Evolutionary conservation across 1,284 basidiomycete genomes (phyloP), one percentile per base, ranked within the genome.

Genomic region (Termitomyces sp.): DNA sequence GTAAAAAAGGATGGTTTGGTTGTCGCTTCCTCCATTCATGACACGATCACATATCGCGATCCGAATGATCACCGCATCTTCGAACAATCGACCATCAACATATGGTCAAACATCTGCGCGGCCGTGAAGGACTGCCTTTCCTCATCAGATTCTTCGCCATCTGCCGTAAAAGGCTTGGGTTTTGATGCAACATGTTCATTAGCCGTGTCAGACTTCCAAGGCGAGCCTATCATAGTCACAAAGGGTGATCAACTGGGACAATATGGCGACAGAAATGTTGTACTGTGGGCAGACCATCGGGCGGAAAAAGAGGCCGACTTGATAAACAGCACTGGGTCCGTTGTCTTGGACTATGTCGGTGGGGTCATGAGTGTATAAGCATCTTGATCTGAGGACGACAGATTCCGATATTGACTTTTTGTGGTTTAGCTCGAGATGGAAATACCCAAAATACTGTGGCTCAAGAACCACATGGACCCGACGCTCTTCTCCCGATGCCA

Each of bases 161-260:
- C 74, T 2, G 70, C 77, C 4, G 86, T 99, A 61, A 93, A 91
- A 65, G 96, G 96, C 1, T 68, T 99, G 54, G 94, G 95, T 9
- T 98, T 98, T 68, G 96, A 98, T 70, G 96, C 95, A 50, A 99
- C 96, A 0, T 99, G 97, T 73, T 96, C 93, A 0, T 79, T 99
- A 36, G 94, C 95, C 0, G 95, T 98, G 24, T 79, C 88, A 1
- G 86, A 94, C 66, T 73, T 82, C 53, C 65, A 82, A 13, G 94
- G 94, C 3, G 73, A 80, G 44, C 90, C 95, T 0, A 76, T 98
- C 36, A 77, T 78, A n/a, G 87, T 99, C 46, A 92, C 90, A 1
- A 84, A 83, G 53, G 90, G 88, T 1, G 72, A 78, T 1, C 66
- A 75, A 24, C 69, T 91, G 5, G 91, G 90, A 10, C 67, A 74